These are phyloP conservation scores for Setomelanomma holmii DNA, from an alignment of 2,329 filamentous ascomycete species.

Conservation along the genomic window DNA sequence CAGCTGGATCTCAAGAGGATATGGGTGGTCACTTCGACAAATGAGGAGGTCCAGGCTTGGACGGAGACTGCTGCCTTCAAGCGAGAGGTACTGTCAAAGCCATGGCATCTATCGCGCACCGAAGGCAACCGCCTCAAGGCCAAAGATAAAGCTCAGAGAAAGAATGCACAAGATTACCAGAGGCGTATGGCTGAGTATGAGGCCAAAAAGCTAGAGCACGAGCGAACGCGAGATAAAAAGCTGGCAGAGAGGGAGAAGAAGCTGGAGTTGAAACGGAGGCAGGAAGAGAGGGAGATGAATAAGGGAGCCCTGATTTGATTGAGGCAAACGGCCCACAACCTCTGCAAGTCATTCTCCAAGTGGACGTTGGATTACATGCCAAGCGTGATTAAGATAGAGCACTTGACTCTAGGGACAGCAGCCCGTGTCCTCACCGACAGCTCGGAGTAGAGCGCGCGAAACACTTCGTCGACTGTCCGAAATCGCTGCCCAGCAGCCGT, in stretches of 20 bases:
- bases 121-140: constrained; percentile 54
- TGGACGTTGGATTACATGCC: no score
- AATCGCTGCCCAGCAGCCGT: no score
- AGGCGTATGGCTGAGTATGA: constrained; percentile 44
- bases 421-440: no score
- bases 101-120: constrained; percentile 59
- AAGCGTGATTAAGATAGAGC: no score
- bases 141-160: constrained; percentile 49
- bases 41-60: constrained; percentile 63
- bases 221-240: constrained; percentile 39
- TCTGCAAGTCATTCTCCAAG: no score
- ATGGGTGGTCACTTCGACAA: constrained; percentile 57
- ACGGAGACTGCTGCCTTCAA: constrained; percentile 59
- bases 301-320: constrained; percentile 44
- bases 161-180: constrained; percentile 46
- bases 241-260: constrained; percentile 45
- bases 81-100: constrained; percentile 56
- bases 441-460: no score
- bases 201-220: constrained; percentile 40
- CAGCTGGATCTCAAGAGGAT: constrained; percentile 65
- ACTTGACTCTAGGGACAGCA: no score
- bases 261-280: constrained; percentile 51
- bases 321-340: no score
- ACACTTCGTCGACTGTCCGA: no score
- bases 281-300: constrained; percentile 54